Evolutionary conservation across 768 basidiomycete genomes (phyloP), one percentile per base, ranked within the genome.

Genomic region (Termitomyces sp.): DNA sequence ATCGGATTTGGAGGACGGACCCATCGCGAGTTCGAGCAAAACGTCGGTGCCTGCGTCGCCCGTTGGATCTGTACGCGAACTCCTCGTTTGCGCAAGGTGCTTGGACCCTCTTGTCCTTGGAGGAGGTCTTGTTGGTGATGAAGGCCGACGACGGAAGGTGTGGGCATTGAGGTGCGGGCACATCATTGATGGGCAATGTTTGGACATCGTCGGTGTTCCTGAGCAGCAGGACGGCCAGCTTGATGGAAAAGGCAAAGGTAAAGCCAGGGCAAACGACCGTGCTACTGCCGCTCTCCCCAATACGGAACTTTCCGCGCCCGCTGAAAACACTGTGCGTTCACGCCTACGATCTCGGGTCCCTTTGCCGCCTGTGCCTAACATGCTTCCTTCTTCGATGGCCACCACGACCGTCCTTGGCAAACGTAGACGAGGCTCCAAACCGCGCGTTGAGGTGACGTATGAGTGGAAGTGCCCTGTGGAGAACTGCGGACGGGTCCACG

Each of bases 91-190:
- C 61, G 87, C 86, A 14, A 73, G 71, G 10, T 92, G 90, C 59
- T 70, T 79, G 24, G 85, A 85, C 58, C 86, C 87, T 0, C 76
- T 92, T 5, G 68, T 87, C 10, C 73, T 87, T 29, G 76, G 79
- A 47, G 73, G 74, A 1, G 79, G 77, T 13, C 72, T 83, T n/a
- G 71, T 73, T 16, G 70, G 71, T 5, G 71, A 75, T 46, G 83
- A 82, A 36, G 74, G 71, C 41, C 72, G 72, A 41, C 70, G 69
- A 37, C 72, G 77, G 53, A 78, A 80, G 43, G 71, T 92, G 8
- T 92, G 88, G 90, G 83, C 79, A 1, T 70, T 92, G 59, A 75
- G 87, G 41, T 92, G 90, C 53, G 90, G 90, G 0, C 90, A 92
- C 65, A 69, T 92, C 63, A 76, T 92, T 0, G 90, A 92, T 61